These are phyloP conservation scores for Fraxinus nigra DNA, from an alignment of 305 asterid species.

Conservation along the genomic window DNA sequence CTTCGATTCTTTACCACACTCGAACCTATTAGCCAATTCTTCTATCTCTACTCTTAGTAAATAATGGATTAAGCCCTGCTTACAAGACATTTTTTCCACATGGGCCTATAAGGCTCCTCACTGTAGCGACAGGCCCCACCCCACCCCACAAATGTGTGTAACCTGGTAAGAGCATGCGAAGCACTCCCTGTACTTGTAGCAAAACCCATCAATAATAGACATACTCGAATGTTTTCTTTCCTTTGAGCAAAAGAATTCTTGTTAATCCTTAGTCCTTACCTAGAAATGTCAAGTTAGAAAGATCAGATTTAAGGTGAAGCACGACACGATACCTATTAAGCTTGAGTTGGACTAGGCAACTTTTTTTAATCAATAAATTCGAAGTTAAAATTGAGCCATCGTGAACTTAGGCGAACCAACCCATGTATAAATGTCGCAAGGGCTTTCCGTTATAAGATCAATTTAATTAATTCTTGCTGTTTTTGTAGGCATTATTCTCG, in stretches of 20 bases:
- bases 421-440: neutral
- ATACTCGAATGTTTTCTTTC: neutral
- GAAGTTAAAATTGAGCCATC: neutral
- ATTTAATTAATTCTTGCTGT: neutral
- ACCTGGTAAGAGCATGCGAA: no score
- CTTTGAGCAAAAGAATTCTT: neutral
- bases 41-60: neutral
- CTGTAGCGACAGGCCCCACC: no score
- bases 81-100: no score
- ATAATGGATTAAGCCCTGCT: no score
- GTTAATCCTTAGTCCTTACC: neutral
- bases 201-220: neutral
- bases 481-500: neutral
- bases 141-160: no score
- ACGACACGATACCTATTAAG: neutral
- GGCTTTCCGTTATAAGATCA: neutral
- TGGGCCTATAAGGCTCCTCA: no score
- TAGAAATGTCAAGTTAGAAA: neutral
- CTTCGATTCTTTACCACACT: neutral
- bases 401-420: neutral
- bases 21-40: constrained; percentile 14
- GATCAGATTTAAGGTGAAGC: neutral
- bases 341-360: neutral
- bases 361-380: neutral
- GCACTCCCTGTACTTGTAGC: no score